Conservation (phyloP, 73 alveolate species). For the Paramecium primaurelia region DNA sequence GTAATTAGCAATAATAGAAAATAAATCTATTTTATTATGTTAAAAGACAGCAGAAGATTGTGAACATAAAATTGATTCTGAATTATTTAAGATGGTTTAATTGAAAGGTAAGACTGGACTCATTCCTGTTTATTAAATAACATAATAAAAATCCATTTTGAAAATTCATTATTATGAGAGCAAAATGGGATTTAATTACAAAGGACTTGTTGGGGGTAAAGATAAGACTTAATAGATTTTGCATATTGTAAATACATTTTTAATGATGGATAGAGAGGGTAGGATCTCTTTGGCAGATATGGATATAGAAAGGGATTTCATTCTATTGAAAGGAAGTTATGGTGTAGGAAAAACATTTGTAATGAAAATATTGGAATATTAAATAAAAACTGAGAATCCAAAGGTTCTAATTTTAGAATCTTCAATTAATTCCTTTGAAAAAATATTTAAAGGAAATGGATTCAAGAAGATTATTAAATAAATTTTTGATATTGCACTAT, state of each 20-base stretch:
- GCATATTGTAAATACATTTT: neutral
- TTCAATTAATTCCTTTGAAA: neutral
- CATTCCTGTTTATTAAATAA: neutral
- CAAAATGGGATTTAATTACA: neutral
- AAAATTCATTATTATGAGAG: neutral
- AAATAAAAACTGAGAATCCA: neutral
- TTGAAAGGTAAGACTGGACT: slow-evolving; percentile 26
- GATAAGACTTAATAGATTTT: neutral
- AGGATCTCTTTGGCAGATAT: neutral
- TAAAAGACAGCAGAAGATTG: neutral
- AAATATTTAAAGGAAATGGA: neutral
- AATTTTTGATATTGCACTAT: neutral
- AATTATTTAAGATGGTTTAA: neutral
- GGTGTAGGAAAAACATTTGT: slow-evolving; percentile 43
- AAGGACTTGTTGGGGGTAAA: neutral
- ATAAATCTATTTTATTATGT: slow-evolving; percentile 28
- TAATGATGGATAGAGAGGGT: neutral
- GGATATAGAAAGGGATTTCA: slow-evolving; percentile 31
- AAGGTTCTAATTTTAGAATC: neutral
- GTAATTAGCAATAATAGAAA: slow-evolving; percentile 55
- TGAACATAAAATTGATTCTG: neutral
- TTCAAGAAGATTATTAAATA: neutral
- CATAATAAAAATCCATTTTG: neutral
- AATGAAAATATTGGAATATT: neutral
- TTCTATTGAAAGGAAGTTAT: neutral